phyloP scores from a whole-genome alignment of 352 stramenopile genomes.

The Phytophthora agathidicida region DNA sequence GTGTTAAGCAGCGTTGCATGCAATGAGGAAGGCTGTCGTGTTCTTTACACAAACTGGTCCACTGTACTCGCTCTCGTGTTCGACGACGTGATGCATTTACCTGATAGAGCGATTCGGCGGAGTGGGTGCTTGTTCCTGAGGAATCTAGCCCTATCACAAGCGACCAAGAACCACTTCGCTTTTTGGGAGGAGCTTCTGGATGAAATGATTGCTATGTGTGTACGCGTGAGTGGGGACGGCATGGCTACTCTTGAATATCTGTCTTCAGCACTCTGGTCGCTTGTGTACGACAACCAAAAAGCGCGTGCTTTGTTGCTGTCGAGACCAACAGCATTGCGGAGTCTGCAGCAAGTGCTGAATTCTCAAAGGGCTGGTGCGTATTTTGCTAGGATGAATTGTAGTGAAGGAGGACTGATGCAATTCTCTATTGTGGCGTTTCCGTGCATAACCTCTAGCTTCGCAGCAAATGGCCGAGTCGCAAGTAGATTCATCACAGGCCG shows the following conservation, averaged over 20 bases:
- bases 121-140: slow-evolving; percentile 55
- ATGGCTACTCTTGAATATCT: slow-evolving; percentile 26
- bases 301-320: slow-evolving; percentile 49
- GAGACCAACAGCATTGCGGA: slow-evolving; percentile 30
- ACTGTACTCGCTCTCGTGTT: slow-evolving; percentile 46
- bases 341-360: slow-evolving; percentile 38
- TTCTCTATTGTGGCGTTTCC: neutral
- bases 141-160: slow-evolving; percentile 63
- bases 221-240: slow-evolving; percentile 11
- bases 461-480: neutral
- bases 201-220: slow-evolving; percentile 34
- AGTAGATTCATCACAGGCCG: slow-evolving; percentile 8
- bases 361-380: slow-evolving; percentile 24
- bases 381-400: neutral
- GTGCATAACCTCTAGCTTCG: slow-evolving; percentile 1
- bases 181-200: slow-evolving; percentile 63
- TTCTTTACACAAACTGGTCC: slow-evolving; percentile 40
- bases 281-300: slow-evolving; percentile 75
- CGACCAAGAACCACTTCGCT: slow-evolving; percentile 58
- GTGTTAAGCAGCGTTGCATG: slow-evolving; percentile 50
- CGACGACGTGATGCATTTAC: slow-evolving; percentile 51
- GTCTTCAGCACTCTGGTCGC: slow-evolving; percentile 51
- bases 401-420: neutral
- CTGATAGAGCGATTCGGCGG: slow-evolving; percentile 27
- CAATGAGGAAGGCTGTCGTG: slow-evolving; percentile 49